Evolutionary conservation across 225 moss, liverwort and hornwort genomes (phyloP).

Genomic region (Sphagnum tenellum): DNA sequence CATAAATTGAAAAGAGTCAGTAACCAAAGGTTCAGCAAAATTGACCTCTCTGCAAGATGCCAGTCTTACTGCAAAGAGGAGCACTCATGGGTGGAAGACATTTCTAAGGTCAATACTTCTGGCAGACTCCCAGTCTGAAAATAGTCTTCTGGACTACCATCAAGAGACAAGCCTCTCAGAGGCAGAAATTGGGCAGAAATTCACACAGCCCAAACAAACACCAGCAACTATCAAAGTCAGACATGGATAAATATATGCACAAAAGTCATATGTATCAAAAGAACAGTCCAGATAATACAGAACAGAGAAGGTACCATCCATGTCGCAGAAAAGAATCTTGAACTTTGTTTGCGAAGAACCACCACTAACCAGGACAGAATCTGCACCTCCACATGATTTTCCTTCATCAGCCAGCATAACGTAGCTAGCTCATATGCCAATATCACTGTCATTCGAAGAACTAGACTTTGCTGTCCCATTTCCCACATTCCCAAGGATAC

Average conservation of each 20-base stretch:
- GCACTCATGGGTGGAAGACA: no score
- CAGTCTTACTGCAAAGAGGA: no score
- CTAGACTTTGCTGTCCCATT: background rate
- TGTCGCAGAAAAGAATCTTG: constrained; percentile 80
- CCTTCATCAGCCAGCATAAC: constrained; percentile 16
- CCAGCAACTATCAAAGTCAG: no score
- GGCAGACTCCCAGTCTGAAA: no score
- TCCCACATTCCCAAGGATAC: constrained; percentile 9
- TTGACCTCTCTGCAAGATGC: no score
- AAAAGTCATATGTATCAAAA: background rate
- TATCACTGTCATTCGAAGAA: constrained; percentile 18
- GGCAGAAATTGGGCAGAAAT: no score
- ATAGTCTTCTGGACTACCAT: no score
- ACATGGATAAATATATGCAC: background rate
- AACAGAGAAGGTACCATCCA: constrained; percentile 62
- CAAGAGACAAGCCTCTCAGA: no score
- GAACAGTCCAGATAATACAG: background rate
- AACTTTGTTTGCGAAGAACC: constrained; percentile 31
- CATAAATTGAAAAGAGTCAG: background rate
- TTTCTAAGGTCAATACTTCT: no score
- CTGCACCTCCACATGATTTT: constrained; percentile 21
- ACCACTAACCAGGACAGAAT: constrained; percentile 9
- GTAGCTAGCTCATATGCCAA: constrained; percentile 21
- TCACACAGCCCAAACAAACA: no score
- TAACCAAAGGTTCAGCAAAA: no score